A percentile compares a stretch with the other conserved stretches of the same genome.
These are phyloP conservation scores for Hypoxylon sp. DNA, from an alignment of 2,329 filamentous ascomycete genomes.

Conservation along the genomic window DNA sequence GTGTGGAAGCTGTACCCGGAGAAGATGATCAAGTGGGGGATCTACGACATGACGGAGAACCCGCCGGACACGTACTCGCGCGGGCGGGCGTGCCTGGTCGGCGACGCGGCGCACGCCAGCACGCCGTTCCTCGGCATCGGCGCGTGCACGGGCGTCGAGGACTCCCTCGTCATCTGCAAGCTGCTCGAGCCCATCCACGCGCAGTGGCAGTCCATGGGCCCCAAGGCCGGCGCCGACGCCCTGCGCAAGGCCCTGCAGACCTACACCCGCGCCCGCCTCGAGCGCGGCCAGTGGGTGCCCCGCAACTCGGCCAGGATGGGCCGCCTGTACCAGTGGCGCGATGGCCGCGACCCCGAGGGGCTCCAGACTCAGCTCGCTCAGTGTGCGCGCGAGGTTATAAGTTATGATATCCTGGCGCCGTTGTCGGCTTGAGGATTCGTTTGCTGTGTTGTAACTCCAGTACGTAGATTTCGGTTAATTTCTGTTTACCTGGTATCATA, in stretches of 20 bases:
- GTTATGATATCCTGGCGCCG: constrained; percentile 3
- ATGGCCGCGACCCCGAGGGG: constrained; percentile 5
- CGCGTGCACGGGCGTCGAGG: constrained; percentile 61
- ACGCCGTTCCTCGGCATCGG: constrained; percentile 60
- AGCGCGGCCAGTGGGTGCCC: constrained; percentile 2
- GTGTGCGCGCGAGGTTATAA: background rate
- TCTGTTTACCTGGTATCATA: background rate
- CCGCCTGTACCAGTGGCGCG: constrained; percentile 6
- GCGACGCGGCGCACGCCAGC: constrained; percentile 62
- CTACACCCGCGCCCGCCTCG: background rate
- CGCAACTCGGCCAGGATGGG: constrained; percentile 5
- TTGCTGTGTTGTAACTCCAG: background rate
- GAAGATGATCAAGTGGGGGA: constrained; percentile 56
- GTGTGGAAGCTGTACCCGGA: constrained; percentile 54
- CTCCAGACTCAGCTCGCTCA: background rate
- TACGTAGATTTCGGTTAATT: background rate
- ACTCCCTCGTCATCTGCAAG: constrained; percentile 47
- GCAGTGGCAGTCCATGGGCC: background rate
- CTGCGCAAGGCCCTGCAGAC: background rate
- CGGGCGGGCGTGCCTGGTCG: constrained; percentile 54
- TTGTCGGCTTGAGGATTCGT: constrained; percentile 1
- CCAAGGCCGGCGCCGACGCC: background rate
- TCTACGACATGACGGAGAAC: constrained; percentile 56
- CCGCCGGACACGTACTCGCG: constrained; percentile 52
- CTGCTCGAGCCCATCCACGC: constrained; percentile 2